phyloP scores from a whole-genome alignment of 331 rosid species.

The Acacia pycnantha region DNA sequence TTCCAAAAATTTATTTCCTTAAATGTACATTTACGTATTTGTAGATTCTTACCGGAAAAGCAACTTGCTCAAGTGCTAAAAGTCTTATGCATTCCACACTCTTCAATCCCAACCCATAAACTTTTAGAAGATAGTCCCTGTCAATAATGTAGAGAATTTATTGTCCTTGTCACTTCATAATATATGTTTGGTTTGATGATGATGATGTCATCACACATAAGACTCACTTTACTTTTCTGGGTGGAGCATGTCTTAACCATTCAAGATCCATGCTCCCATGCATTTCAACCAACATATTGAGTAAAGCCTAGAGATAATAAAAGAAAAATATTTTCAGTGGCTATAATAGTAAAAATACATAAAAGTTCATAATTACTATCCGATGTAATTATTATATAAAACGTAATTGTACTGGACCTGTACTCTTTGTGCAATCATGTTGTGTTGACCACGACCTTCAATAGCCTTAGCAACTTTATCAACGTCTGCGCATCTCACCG shows the following conservation, averaged over 20 bases:
- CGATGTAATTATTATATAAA: not conserved
- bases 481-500: constrained; percentile 29
- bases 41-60: constrained; percentile 58
- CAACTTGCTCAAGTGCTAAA: constrained; percentile 53
- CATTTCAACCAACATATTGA: constrained; percentile 31
- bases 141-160: constrained; percentile 5
- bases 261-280: constrained; percentile 57
- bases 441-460: constrained; percentile 40
- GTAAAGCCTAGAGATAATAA: constrained; percentile 38
- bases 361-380: not conserved
- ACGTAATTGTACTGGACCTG: constrained; percentile 5
- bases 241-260: constrained; percentile 67
- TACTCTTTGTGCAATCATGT: constrained; percentile 26
- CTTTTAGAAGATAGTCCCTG: constrained; percentile 55
- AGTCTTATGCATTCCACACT: constrained; percentile 79
- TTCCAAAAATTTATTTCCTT: not conserved
- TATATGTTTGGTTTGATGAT: not conserved
- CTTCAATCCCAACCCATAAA: constrained; percentile 66
- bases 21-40: not conserved
- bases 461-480: constrained; percentile 31
- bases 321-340: not conserved
- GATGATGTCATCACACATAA: not conserved
- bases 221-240: constrained; percentile 55
- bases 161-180: not conserved
- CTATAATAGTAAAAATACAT: not conserved